Percentiles rank a stretch among this genome's conserved stretches.
These are phyloP conservation scores for Solanum rostratum DNA, from an alignment of 257 asterid genomes.

Conservation along the genomic window DNA sequence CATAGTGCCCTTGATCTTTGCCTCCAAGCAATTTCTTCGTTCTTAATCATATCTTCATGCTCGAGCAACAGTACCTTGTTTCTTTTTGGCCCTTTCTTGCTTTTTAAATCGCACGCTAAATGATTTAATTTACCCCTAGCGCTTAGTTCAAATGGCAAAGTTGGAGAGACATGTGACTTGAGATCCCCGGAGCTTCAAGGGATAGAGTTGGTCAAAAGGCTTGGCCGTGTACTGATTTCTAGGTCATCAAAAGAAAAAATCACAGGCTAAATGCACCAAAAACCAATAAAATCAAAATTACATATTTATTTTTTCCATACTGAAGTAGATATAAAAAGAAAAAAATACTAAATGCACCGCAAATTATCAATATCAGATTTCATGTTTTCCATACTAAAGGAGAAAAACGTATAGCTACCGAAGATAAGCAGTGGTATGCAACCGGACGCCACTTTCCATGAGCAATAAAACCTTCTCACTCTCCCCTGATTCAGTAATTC, in stretches of 20 bases:
- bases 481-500: constrained; percentile 91
- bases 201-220: background rate
- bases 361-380: background rate
- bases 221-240: background rate
- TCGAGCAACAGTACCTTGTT: background rate
- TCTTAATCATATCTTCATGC: too few relatives aligned
- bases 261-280: background rate
- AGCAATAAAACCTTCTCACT: constrained; percentile 88
- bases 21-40: too few relatives aligned
- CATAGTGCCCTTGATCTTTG: too few relatives aligned
- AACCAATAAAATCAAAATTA: background rate
- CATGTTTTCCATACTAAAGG: background rate
- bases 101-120: background rate
- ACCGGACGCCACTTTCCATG: constrained; percentile 94
- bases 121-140: background rate
- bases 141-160: background rate
- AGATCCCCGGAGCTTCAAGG: background rate
- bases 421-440: constrained; percentile 91
- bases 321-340: background rate
- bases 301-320: background rate
- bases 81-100: background rate
- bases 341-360: background rate
- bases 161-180: background rate
- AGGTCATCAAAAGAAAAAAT: background rate
- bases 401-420: constrained; percentile 27